Evolutionary conservation across 352 stramenopile species (phyloP), one percentile per base, ranked within the genome.

Genomic region (Albugo candida): DNA sequence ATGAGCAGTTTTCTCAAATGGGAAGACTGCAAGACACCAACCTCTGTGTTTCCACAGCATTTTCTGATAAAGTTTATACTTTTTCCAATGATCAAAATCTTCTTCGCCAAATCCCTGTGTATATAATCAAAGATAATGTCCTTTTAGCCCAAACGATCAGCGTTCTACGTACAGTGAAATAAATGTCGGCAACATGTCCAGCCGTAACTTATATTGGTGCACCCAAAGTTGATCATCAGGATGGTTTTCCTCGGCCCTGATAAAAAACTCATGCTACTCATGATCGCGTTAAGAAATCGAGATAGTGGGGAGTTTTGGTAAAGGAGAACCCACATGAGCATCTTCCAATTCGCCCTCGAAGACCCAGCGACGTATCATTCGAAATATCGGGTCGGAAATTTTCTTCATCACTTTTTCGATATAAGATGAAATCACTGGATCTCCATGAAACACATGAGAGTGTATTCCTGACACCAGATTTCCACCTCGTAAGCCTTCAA

Each of bases 31-130:
- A 24, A 8, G 8, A 10, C 17, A 62, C 63, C 40, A 49, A 85
- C 93, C 55, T 93, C 77, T 31, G 70, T 78, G 59, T 97, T 88
- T 11, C 80, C 69, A 44, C 95, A 96, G 65, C 89, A 97, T 41
- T 84, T 67, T 14, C 93, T 81, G 60, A 99, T 97, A 47, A 98
- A 99, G 68, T 98, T 98, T 56, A 99, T 98, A 38, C 88, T 96
- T 60, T 98, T 98, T 36, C 95, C 95, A 37, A 98, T 93, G 18
- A 95, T 67, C 17, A 98, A 61, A 41, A 97, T 95, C 35, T 93
- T 94, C 18, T 84, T 70, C 1, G 93, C 92, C 12, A 98, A 63
- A 11, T 92, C 79, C 37, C 76, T 92, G 51, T 31, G 27, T 36
- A n/a, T n/a, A 46, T 47, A 17, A 55, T 51, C 14, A 47, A 20